A percentile compares a stretch with the other conserved stretches of the same genome.
Conservation (phyloP, 495 filamentous ascomycete species). For the Penicillium roqueforti region DNA sequence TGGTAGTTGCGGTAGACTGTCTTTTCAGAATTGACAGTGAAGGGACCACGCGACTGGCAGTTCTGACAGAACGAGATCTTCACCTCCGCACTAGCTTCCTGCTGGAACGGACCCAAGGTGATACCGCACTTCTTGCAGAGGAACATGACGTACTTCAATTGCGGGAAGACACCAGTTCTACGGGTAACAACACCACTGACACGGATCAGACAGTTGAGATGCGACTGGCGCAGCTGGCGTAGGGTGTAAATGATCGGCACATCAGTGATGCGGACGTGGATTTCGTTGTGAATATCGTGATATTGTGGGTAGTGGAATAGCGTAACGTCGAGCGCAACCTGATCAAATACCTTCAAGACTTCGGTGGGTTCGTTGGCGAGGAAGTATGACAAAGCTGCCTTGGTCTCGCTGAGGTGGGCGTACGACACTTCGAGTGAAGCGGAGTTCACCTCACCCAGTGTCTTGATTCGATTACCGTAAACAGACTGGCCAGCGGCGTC, state of each 20-base stretch:
- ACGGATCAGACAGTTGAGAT: conserved; percentile 93
- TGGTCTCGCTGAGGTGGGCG: conserved; percentile 79
- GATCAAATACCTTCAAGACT: conserved; percentile 92
- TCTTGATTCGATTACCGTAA: conserved; percentile 88
- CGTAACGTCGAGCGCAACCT: conserved; percentile 93
- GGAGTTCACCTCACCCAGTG: conserved; percentile 92
- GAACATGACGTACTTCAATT: conserved; percentile 97
- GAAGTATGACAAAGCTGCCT: conserved; percentile 97
- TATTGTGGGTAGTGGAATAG: conserved; percentile 96
- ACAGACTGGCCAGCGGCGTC: conserved; percentile 84
- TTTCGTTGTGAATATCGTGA: conserved; percentile 94
- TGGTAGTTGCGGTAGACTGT: conserved; percentile 99
- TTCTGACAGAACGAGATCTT: conserved; percentile 96
- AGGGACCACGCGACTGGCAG: conserved; percentile 93
- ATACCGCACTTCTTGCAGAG: conserved; percentile 90
- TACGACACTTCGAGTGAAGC: conserved; percentile 96
- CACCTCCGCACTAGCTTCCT: conserved; percentile 93
- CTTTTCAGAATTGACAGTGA: conserved; percentile 94
- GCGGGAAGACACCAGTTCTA: conserved; percentile 95
- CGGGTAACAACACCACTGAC: conserved; percentile 95
- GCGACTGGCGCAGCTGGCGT: conserved; percentile 90
- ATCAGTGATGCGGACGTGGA: conserved; percentile 95
- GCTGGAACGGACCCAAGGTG: conserved; percentile 92
- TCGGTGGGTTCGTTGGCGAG: conserved; percentile 92
- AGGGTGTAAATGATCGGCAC: conserved; percentile 95